Evolutionary conservation across 75 land plant genomes (phyloP).

Genomic region (Sequoiadendron giganteum): DNA sequence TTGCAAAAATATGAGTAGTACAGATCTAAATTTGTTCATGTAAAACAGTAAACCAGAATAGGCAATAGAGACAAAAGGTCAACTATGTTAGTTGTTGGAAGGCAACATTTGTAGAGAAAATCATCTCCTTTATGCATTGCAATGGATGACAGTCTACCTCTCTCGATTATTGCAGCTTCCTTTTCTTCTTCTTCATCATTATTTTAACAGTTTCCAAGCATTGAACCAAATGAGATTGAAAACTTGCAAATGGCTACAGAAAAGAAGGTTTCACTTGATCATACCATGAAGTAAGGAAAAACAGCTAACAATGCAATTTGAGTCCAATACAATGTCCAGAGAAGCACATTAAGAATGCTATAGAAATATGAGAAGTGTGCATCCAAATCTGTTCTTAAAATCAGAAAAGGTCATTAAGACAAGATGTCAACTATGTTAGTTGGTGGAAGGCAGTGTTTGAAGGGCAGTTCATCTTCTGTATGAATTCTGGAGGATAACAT

Average conservation of each 20-base stretch:
- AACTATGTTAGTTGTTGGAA: slow-evolving; percentile 33
- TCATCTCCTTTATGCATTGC: neutral
- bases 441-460: slow-evolving; percentile 19
- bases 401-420: slow-evolving; percentile 70
- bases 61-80: slow-evolving; percentile 61
- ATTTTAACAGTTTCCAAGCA: neutral
- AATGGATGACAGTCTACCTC: slow-evolving; percentile 5
- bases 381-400: slow-evolving; percentile 25
- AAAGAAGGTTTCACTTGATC: neutral
- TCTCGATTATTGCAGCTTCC: slow-evolving; percentile 1
- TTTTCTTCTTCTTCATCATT: neutral
- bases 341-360: neutral
- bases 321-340: slow-evolving; percentile 29
- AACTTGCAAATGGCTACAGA: neutral
- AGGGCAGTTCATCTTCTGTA: neutral
- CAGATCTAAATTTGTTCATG: slow-evolving; percentile 25
- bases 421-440: slow-evolving; percentile 37
- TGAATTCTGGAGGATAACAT: neutral
- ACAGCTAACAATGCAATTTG: neutral
- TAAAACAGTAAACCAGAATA: slow-evolving; percentile 66
- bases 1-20: neutral
- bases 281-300: neutral
- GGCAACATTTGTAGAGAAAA: neutral
- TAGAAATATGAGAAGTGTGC: neutral
- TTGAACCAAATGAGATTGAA: neutral